phyloP scores from a whole-genome alignment of 1,139 yeast genomes.

The Taphrina confusa region DNA sequence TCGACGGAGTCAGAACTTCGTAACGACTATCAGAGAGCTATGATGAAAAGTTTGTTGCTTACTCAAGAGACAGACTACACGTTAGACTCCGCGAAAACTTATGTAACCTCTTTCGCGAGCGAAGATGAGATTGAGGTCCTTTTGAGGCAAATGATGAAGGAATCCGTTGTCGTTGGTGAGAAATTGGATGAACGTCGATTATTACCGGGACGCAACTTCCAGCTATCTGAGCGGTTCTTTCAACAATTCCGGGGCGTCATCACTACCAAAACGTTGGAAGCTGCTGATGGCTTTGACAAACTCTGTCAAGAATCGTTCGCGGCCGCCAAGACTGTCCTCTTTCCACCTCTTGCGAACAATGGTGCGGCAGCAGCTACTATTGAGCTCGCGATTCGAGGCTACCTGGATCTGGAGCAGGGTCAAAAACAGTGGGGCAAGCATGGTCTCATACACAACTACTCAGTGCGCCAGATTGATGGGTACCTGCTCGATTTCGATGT shows the following conservation, averaged over 20 bases:
- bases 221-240: conserved; percentile 23
- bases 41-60: not conserved
- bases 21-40: not conserved
- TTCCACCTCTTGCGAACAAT: conserved; percentile 12
- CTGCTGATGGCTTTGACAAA: conserved; percentile 7
- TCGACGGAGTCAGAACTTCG: not conserved
- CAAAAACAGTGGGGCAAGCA: not conserved
- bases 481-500: conserved; percentile 7
- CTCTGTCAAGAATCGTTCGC: not conserved
- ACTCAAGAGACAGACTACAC: not conserved
- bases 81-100: not conserved
- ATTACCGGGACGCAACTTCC: conserved; percentile 10
- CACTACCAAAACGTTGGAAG: not conserved
- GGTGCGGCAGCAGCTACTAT: conserved; percentile 19
- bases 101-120: not conserved
- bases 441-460: conserved; percentile 1
- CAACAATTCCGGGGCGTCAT: not conserved
- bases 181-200: not conserved
- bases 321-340: not conserved
- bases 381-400: conserved; percentile 3
- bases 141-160: not conserved
- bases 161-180: not conserved
- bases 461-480: conserved; percentile 13
- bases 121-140: not conserved
- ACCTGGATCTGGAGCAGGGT: not conserved